Conservation (phyloP, 768 basidiomycete species). For the Rhodocollybia butyracea region DNA sequence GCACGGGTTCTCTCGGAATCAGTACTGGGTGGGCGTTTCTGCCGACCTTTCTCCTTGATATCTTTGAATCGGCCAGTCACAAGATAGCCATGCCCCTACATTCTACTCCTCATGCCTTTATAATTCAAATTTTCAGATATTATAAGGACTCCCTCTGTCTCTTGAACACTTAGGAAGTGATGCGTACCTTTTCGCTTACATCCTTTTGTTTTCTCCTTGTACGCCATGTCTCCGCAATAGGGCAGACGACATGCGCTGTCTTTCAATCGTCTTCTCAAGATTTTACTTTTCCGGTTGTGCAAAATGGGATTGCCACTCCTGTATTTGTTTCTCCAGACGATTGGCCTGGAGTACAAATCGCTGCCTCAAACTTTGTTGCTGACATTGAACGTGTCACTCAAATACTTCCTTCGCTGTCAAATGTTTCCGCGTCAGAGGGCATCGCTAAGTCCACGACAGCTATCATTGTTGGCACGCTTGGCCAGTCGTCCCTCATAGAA, state of each 20-base stretch:
- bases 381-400: constrained; percentile 65
- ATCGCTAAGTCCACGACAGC: constrained; percentile 27
- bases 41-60: too few relatives aligned
- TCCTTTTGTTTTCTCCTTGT: background rate
- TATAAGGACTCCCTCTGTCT: too few relatives aligned
- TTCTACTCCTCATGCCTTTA: too few relatives aligned
- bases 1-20: too few relatives aligned
- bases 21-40: too few relatives aligned
- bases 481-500: constrained; percentile 51
- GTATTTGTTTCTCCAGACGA: constrained; percentile 53
- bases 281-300: constrained; percentile 42
- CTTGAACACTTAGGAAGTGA: too few relatives aligned
- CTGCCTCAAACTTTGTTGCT: constrained; percentile 54
- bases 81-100: too few relatives aligned
- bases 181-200: too few relatives aligned
- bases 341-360: constrained; percentile 62
- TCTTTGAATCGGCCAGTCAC: too few relatives aligned
- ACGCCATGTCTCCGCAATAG: constrained; percentile 34
- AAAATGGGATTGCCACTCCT: constrained; percentile 41
- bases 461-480: constrained; percentile 66
- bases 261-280: constrained; percentile 30
- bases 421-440: constrained; percentile 38
- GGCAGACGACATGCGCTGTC: constrained; percentile 45
- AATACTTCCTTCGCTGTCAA: constrained; percentile 44
- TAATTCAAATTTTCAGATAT: too few relatives aligned